Evolutionary conservation across 164 flowering plant species (phyloP), one percentile per base, ranked within the genome.

Genomic region (Vitis riparia): DNA sequence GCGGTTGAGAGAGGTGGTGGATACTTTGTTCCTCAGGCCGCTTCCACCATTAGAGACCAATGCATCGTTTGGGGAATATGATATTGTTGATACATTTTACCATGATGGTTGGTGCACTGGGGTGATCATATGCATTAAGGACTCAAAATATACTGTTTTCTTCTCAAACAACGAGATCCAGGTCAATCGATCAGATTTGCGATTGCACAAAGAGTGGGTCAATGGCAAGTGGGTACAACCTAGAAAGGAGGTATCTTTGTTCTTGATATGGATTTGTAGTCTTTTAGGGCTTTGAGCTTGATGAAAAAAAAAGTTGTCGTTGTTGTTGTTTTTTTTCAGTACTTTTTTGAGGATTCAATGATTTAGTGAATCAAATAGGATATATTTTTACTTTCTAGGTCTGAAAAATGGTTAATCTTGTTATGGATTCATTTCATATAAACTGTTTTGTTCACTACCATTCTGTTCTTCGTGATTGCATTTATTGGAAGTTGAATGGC

Each of bases 51-150:
- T 37, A 5, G 37, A 19, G 11, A 19, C 19, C n/a, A 27, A 16
- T 23, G 47, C 8, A 5, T 65, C n/a, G 19, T 79, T 77, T 44
- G 81, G 75, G 63, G 61, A 52, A 12, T 47, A 72, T 66, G 81
- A 75, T 12, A 65, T 63, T 47, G 81, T 82, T 17, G 85, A 77
- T 30, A 81, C 81, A 4, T 51, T n/a, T 13, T 71, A 58, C 51
- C 63, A 51, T 9, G 83, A 82, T 62, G 83, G 79, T 1, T 82
- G 85, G 85, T 79, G 83, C 83, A 70, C 72, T 66, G 83, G 85
- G 3, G 64, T 77, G 15, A 70, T 82, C n/a, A 65, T 37, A 14
- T 68, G 55, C 59, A 71, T 79, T 0, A 74, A 66, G 0, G 37
- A 63, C 15, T 60, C 65, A 0, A 66, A 65, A 47, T 76, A 55